Base-by-base conservation (phyloP, 495 filamentous ascomycete genomes). In the Penicillium robsamsonii region DNA sequence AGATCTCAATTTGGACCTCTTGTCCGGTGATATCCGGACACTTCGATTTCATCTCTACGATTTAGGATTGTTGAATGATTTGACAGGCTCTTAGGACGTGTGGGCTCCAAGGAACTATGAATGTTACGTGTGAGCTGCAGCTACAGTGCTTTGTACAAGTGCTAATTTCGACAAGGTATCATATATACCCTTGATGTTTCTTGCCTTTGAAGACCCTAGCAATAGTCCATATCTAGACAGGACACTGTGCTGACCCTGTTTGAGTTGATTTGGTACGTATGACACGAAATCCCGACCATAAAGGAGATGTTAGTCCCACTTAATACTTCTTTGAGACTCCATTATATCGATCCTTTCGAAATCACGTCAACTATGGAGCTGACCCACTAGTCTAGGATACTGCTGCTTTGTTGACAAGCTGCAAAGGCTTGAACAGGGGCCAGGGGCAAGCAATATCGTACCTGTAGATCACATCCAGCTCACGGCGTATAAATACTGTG, bases 1-100 rank as follows among this genome's bases (percentile, higher is more conserved):
- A 62, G 63, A 65, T 65, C 63, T 55, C 18, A 65, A 62, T 65
- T 49, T 62, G 56, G n/a, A 29, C 20, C 24, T 35, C 30, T 22
- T 31, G 40, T 48, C 49, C 59, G 55, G 33, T 53, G 18, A 40
- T 49, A n/a, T 49, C 53, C 52, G 53, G 18, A 49, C 46, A 22
- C 13, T 53, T 17, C 27, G 46, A 25, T 29, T 46, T 29, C 18
- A 43, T n/a, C n/a, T n/a, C n/a, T n/a, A n/a, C n/a, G n/a, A n/a
- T 37, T 37, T 7, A 15, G 20, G 9, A 43, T 12, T 20, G 10
- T 13, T 22, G 10, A 48, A 48, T 48, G 12, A 35, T 33, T 12
- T 12, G 15, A 11, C n/a, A 22, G 12, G 15, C 5, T 37, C n/a
- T 6, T 37, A 37, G 8, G 46, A 7, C 25, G 40, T 9, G n/a